Evolutionary conservation across 2,329 filamentous ascomycete species (phyloP).

Genomic region (Fusarium denticulatum): DNA sequence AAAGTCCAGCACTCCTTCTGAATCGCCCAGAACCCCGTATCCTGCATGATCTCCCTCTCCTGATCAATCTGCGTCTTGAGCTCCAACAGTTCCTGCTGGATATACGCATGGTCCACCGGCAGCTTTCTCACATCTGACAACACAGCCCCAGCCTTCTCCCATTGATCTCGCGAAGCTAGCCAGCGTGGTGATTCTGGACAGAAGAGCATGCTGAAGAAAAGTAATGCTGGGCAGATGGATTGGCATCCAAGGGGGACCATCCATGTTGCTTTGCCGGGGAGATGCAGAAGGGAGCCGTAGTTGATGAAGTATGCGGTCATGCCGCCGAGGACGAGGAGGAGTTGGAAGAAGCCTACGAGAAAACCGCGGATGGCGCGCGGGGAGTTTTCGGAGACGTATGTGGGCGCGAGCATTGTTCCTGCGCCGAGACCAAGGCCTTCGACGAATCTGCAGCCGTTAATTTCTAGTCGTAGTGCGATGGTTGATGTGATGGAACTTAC

Average conservation of each 20-base stretch:
- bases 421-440: conserved; percentile 62
- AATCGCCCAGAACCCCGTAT: conserved; percentile 30
- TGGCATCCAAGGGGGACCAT: conserved; percentile 65
- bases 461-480: background rate
- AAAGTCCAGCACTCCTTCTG: conserved; percentile 37
- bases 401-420: conserved; percentile 66
- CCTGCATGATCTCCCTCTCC: conserved; percentile 34
- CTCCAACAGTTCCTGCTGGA: conserved; percentile 36
- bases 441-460: conserved; percentile 48
- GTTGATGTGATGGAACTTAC: background rate
- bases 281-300: conserved; percentile 58
- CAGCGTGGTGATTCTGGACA: conserved; percentile 68
- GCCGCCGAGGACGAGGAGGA: conserved; percentile 63
- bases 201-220: conserved; percentile 63
- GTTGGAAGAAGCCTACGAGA: conserved; percentile 68
- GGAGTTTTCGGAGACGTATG: conserved; percentile 69
- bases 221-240: conserved; percentile 62
- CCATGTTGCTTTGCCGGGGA: conserved; percentile 38
- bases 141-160: conserved; percentile 54
- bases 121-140: conserved; percentile 31
- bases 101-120: conserved; percentile 32
- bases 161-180: conserved; percentile 65
- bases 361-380: conserved; percentile 68
- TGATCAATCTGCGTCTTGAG: conserved; percentile 32
- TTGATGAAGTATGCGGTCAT: conserved; percentile 66